Evolutionary conservation across 2,329 filamentous ascomycete genomes (phyloP).

Genomic region (Colletotrichum eleusines): DNA sequence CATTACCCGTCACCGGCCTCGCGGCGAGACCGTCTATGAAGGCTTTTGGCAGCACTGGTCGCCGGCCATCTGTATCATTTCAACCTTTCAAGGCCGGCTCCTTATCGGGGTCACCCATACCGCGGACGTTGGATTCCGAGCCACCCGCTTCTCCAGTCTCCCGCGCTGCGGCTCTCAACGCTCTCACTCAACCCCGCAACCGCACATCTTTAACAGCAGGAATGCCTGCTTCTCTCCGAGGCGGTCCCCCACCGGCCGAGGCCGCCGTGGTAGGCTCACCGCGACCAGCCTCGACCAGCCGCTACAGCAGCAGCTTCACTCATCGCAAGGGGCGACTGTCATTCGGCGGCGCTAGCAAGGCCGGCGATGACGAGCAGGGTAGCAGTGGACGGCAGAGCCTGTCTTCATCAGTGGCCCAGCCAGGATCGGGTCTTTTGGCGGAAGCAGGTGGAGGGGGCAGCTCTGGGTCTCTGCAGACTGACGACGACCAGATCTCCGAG

Average conservation of each 20-base stretch:
- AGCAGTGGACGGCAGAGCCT: conserved; percentile 86
- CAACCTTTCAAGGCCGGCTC: conserved; percentile 97
- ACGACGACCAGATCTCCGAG: conserved; percentile 93
- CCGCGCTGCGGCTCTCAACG: conserved; percentile 61
- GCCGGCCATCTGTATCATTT: conserved; percentile 88
- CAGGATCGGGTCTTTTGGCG: conserved; percentile 83
- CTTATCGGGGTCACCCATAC: conserved; percentile 86
- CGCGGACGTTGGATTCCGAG: conserved; percentile 62
- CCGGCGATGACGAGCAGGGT: conserved; percentile 76
- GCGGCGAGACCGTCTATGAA: conserved; percentile 54
- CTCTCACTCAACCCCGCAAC: conserved; percentile 71
- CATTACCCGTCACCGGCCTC: conserved; percentile 62
- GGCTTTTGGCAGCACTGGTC: conserved; percentile 65
- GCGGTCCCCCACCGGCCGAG: conserved; percentile 71
- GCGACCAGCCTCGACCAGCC: conserved; percentile 79
- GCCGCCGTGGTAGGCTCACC: conserved; percentile 81
- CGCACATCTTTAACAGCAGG: conserved; percentile 80
- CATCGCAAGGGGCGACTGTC: conserved; percentile 85
- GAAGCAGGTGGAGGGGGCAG: conserved; percentile 75
- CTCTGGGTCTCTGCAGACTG: conserved; percentile 76
- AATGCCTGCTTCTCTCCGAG: conserved; percentile 79
- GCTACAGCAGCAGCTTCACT: conserved; percentile 95
- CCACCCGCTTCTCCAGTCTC: conserved; percentile 66
- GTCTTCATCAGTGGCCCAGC: conserved; percentile 76
- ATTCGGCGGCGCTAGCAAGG: conserved; percentile 77